A percentile compares a stretch with the other conserved stretches of the same genome.
Conservation (phyloP, 805 yeast species). For the Wickerhamomyces canadensis region DNA sequence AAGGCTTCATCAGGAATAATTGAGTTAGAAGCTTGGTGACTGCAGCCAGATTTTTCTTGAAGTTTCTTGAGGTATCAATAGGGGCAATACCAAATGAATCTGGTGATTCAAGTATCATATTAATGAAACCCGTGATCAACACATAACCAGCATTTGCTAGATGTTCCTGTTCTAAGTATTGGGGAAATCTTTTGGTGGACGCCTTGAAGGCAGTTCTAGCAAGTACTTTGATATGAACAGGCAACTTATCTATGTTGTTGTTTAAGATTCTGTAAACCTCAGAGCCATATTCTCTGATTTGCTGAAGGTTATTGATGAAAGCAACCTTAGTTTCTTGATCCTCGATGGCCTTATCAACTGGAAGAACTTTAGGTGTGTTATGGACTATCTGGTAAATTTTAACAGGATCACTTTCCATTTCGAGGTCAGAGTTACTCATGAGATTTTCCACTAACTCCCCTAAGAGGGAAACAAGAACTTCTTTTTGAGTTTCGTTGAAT, state of each 20-base stretch:
- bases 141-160: constrained; percentile 66
- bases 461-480: constrained; percentile 28
- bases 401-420: constrained; percentile 79
- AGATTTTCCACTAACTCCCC: constrained; percentile 33
- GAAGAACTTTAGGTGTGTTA: constrained; percentile 32
- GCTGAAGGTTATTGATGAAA: constrained; percentile 71
- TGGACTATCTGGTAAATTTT: constrained; percentile 41
- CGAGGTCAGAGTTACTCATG: constrained; percentile 33
- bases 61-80: constrained; percentile 11
- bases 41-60: constrained; percentile 45
- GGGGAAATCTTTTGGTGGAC: constrained; percentile 46
- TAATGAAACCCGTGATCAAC: constrained; percentile 47
- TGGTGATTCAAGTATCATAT: constrained; percentile 43
- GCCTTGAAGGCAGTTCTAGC: constrained; percentile 40
- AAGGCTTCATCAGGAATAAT: constrained; percentile 61
- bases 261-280: constrained; percentile 52
- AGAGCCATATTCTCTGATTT: constrained; percentile 64
- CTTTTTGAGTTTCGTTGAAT: constrained; percentile 34
- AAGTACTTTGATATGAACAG: constrained; percentile 52
- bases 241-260: constrained; percentile 37
- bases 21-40: constrained; percentile 59
- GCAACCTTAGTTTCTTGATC: constrained; percentile 65
- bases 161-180: constrained; percentile 52
- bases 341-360: constrained; percentile 70
- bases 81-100: constrained; percentile 50